Evolutionary conservation across 73 alveolate genomes (phyloP).

Genomic region (Stentor coeruleus): DNA sequence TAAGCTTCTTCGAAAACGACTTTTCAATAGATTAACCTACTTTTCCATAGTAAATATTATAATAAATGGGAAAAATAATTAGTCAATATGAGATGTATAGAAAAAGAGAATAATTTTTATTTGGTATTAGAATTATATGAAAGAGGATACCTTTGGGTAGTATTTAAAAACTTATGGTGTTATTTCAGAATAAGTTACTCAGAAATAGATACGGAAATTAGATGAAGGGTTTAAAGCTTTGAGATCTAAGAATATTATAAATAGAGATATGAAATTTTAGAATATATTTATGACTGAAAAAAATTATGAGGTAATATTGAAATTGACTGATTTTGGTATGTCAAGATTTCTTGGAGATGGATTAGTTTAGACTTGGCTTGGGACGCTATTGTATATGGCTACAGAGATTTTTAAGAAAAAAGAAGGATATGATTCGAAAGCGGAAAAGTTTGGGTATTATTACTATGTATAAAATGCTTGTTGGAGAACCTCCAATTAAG

Average conservation of each 20-base stretch:
- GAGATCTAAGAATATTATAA: constrained; percentile 14
- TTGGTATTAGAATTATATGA: constrained; percentile 70
- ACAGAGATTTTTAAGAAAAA: constrained; percentile 19
- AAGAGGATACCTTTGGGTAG: constrained; percentile 66
- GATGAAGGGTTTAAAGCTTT: constrained; percentile 17
- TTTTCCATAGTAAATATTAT: no score
- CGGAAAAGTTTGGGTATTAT: constrained; percentile 18
- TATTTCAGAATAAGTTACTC: background rate
- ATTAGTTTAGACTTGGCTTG: constrained; percentile 3
- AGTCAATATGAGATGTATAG: constrained; percentile 9
- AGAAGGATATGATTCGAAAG: constrained; percentile 23
- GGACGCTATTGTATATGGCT: constrained; percentile 26
- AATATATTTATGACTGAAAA: constrained; percentile 20
- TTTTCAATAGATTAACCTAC: no score
- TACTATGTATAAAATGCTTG: constrained; percentile 8
- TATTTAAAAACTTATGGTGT: constrained; percentile 26
- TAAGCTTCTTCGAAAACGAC: no score
- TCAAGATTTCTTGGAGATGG: constrained; percentile 14
- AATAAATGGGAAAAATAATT: constrained; percentile 18
- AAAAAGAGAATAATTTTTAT: constrained; percentile 53
- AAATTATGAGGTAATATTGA: background rate
- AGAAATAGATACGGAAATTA: background rate
- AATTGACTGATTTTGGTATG: constrained; percentile 25
- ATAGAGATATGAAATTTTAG: constrained; percentile 14
- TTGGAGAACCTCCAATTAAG: constrained; percentile 4